A percentile compares a stretch with the other conserved stretches of the same genome.
Conservation (phyloP, 2,329 filamentous ascomycete genomes). For the Sporothrix curviconia region DNA sequence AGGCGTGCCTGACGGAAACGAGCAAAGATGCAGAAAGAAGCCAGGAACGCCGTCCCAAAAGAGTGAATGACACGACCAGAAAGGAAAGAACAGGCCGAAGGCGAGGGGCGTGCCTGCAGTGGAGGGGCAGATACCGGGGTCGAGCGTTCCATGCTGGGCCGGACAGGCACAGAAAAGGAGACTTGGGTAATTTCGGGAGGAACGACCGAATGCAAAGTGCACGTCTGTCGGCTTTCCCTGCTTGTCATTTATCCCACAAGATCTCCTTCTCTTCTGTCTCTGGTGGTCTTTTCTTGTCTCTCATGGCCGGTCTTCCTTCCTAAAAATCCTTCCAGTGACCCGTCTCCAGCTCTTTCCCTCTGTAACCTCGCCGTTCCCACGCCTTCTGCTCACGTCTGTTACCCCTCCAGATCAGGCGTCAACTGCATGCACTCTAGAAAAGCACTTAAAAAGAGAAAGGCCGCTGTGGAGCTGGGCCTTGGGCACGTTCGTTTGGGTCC, state of each 20-base stretch:
- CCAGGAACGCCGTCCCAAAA: conserved; percentile 1
- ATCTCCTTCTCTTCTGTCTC: not conserved
- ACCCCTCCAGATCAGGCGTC: not conserved
- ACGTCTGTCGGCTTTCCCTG: too few species aligned
- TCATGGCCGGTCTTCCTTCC: not conserved
- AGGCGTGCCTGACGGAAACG: not conserved
- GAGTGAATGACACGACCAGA: conserved; percentile 11
- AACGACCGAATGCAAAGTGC: not conserved
- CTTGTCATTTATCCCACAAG: not conserved
- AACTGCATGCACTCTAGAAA: not conserved
- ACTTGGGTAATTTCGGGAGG: conserved; percentile 8
- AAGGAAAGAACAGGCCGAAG: conserved; percentile 9
- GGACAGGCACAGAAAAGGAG: not conserved
- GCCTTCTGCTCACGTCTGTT: too few species aligned
- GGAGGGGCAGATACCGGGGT: not conserved
- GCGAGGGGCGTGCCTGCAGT: not conserved
- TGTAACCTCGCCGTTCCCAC: not conserved
- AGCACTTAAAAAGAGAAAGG: too few species aligned
- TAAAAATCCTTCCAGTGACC: not conserved
- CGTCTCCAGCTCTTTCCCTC: not conserved
- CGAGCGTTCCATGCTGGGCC: not conserved
- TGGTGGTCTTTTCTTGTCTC: not conserved
- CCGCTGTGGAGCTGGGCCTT: not conserved
- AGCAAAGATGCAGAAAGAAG: not conserved
- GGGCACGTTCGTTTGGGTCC: not conserved